These are phyloP conservation scores for Gypsophila paniculata DNA, from an alignment of 179 eudicot genomes.

Conservation along the genomic window DNA sequence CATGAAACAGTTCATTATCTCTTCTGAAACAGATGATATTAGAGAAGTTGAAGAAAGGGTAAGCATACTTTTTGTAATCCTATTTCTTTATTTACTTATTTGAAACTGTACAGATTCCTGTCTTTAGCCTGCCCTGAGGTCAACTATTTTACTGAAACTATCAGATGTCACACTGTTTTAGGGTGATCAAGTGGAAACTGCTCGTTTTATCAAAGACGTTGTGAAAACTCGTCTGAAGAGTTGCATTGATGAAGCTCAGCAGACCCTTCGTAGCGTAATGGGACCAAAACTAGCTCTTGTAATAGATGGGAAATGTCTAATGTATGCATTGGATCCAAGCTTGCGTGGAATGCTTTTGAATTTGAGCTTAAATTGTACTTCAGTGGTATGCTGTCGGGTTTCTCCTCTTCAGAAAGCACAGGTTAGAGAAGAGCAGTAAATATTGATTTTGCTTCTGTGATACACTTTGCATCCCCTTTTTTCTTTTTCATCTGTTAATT, in stretches of 20 bases:
- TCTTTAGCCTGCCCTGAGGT: neutral
- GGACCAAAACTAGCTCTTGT: slow-evolving; percentile 78
- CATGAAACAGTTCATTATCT: slow-evolving; percentile 92
- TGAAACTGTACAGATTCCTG: neutral
- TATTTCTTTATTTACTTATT: neutral
- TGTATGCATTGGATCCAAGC: slow-evolving; percentile 87
- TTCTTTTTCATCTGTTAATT: neutral
- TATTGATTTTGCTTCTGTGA: slow-evolving; percentile 1
- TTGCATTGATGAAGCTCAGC: slow-evolving; percentile 73
- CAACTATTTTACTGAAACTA: slow-evolving; percentile 5
- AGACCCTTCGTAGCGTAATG: slow-evolving; percentile 34
- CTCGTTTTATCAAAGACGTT: slow-evolving; percentile 53
- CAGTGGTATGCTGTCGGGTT: slow-evolving; percentile 98
- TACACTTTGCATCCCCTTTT: slow-evolving; percentile 6
- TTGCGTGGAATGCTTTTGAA: slow-evolving; percentile 75
- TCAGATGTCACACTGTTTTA: slow-evolving; percentile 25
- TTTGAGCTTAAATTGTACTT: slow-evolving; percentile 76
- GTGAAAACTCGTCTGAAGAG: slow-evolving; percentile 62
- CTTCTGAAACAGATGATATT: slow-evolving; percentile 85
- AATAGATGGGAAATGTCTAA: slow-evolving; percentile 93
- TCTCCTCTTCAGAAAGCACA: slow-evolving; percentile 99
- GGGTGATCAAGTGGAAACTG: slow-evolving; percentile 94
- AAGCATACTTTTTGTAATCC: slow-evolving; percentile 23
- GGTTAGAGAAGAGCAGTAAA: slow-evolving; percentile 30
- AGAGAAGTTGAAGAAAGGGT: slow-evolving; percentile 87